Conservation (phyloP, 2,329 filamentous ascomycete species). For the Biscogniauxia sp. region DNA sequence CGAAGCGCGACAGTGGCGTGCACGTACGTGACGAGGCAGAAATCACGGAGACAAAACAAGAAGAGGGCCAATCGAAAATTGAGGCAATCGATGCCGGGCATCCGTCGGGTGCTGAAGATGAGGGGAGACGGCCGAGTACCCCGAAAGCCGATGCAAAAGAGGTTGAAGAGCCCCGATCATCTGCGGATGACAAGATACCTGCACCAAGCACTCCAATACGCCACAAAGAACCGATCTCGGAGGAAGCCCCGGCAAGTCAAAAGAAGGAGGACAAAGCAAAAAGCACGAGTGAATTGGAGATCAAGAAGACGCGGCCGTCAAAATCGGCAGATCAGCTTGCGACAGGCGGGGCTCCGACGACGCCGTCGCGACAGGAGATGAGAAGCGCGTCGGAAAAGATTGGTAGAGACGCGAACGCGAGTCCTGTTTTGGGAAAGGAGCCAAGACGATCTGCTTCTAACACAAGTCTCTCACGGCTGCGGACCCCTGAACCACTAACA, state of each 20-base stretch:
- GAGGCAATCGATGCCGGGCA: slow-evolving; percentile 31
- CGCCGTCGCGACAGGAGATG: slow-evolving; percentile 18
- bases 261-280: slow-evolving; percentile 9
- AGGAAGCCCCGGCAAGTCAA: slow-evolving; percentile 7
- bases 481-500: slow-evolving; percentile 52
- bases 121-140: slow-evolving; percentile 39
- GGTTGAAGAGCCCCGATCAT: slow-evolving; percentile 19
- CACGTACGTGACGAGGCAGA: slow-evolving; percentile 51
- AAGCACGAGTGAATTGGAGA: slow-evolving; percentile 13
- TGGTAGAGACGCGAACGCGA: slow-evolving; percentile 21
- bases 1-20: slow-evolving; percentile 55
- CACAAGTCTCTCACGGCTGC: slow-evolving; percentile 49
- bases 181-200: slow-evolving; percentile 26
- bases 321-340: slow-evolving; percentile 19
- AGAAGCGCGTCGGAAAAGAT: slow-evolving; percentile 42
- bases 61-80: slow-evolving; percentile 19
- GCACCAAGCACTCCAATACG: slow-evolving; percentile 22
- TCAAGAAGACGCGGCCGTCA: slow-evolving; percentile 18
- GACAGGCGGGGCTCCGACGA: slow-evolving; percentile 14
- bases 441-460: slow-evolving; percentile 50
- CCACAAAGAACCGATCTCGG: slow-evolving; percentile 10
- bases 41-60: slow-evolving; percentile 20
- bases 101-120: slow-evolving; percentile 40
- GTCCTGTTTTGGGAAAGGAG: slow-evolving; percentile 13
- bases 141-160: slow-evolving; percentile 29